These are phyloP conservation scores for Sisymbrium irio DNA, from an alignment of 345 rosid genomes.

Conservation along the genomic window DNA sequence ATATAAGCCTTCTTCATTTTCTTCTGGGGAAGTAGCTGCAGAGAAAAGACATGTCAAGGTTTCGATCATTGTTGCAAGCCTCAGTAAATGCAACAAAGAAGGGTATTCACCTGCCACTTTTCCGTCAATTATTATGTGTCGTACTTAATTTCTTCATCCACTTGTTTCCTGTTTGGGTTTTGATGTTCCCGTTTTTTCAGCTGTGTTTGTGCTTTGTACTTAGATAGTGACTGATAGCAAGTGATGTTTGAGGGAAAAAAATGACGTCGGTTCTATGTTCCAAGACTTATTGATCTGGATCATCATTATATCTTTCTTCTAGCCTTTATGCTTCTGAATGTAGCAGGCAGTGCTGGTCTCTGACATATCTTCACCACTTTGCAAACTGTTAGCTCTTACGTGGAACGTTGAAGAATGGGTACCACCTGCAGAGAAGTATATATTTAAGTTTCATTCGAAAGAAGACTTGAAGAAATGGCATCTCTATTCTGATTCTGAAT, in stretches of 20 bases:
- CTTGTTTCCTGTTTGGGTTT: neutral
- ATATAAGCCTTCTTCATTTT: neutral
- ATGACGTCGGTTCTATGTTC: neutral
- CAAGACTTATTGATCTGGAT: neutral
- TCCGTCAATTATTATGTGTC: neutral
- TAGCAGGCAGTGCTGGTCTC: neutral
- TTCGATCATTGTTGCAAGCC: conserved; percentile 77
- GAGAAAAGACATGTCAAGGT: conserved; percentile 61
- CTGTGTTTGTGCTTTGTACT: neutral
- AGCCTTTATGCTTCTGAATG: conserved; percentile 6
- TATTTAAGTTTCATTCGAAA: conserved; percentile 72
- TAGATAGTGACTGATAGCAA: neutral
- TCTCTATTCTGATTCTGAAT: conserved; percentile 91
- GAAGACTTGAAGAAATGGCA: conserved; percentile 93
- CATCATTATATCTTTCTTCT: neutral
- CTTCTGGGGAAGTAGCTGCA: conserved; percentile 14
- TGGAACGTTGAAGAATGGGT: conserved; percentile 88
- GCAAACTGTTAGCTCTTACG: conserved; percentile 56
- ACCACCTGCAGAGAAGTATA: conserved; percentile 71
- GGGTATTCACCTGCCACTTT: conserved; percentile 44
- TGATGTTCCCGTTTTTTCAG: neutral
- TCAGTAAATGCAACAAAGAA: conserved; percentile 81
- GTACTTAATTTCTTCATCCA: neutral
- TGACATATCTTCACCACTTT: conserved; percentile 21
- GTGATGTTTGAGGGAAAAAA: neutral